Evolutionary conservation across 2,329 filamentous ascomycete genomes (phyloP).

Genomic region (Pleoardoris graminearum): DNA sequence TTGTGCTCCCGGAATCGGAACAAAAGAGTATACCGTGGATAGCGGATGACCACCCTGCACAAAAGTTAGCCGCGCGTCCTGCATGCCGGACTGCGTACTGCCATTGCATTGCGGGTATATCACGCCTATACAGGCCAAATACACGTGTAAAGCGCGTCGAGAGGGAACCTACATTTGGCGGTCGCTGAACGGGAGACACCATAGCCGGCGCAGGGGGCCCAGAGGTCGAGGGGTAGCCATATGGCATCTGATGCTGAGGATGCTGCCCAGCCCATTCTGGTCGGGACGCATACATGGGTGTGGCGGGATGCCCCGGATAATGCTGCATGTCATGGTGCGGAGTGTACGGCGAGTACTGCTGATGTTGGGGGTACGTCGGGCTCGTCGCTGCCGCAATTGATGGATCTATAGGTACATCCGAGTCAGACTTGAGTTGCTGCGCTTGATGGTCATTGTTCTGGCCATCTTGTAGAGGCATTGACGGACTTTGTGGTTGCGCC

Average conservation of each 20-base stretch:
- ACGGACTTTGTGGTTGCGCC: conserved; percentile 99
- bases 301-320: conserved; percentile 64
- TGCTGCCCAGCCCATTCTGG: conserved; percentile 74
- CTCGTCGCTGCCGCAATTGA: conserved; percentile 91
- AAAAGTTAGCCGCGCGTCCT: conserved; percentile 4
- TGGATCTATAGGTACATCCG: conserved; percentile 98
- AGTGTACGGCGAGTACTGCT: conserved; percentile 84
- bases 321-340: conserved; percentile 83
- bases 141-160: background rate
- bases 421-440: conserved; percentile 83
- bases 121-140: background rate
- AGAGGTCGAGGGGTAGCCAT: conserved; percentile 61
- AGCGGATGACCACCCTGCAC: conserved; percentile 56
- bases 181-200: conserved; percentile 63
- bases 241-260: conserved; percentile 48
- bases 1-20: conserved; percentile 93
- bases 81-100: background rate
- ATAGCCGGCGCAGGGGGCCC: conserved; percentile 60
- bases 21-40: conserved; percentile 93
- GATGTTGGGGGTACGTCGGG: conserved; percentile 81
- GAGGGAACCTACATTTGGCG: conserved; percentile 62
- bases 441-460: conserved; percentile 68
- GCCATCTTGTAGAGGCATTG: conserved; percentile 82
- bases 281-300: conserved; percentile 66
- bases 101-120: background rate